Evolutionary conservation across 768 basidiomycete genomes (phyloP), one percentile per base, ranked within the genome.

Genomic region (Amanita polypyramis): DNA sequence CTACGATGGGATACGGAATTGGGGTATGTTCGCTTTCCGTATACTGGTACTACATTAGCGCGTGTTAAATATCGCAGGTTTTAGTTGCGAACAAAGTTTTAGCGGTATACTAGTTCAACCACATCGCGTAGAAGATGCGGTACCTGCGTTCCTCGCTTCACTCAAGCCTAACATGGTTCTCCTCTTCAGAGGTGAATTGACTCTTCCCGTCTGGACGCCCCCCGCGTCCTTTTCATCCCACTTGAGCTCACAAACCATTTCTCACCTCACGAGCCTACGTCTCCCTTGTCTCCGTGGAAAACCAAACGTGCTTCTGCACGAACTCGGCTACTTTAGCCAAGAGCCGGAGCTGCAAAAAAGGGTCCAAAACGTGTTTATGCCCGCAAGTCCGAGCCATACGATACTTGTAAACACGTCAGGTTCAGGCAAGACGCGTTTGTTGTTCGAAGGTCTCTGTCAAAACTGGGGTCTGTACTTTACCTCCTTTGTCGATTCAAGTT

Each of bases 381-480:
- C 68, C 14, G 65, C 69, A 11, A 34, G 12, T 17, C 43, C 43
- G 32, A 70, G 64, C 39, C 69, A 70, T 51, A 70, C 69, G 68
- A 71, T 40, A 50, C 62, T 74, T 14, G 68, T 74, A 25, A 74
- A 74, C 39, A 74, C 72, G 0, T 74, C 71, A 19, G 71, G 71
- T 6, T 72, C 71, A 2, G 70, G 71, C 15, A 74, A 74, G 52
- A 72, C 70, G 0, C 59, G 70, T 27, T 60, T 71, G 9, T 56
- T 74, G 2, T 54, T 74, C 7, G 71, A 73, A 54, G 70, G 70
- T 17, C 61, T 74, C 4, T 73, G 71, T 47, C 53, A 64, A 25
- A 57, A 65, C 37, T 74, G 72, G 72, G 72, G 71, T 3, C 67
- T 74, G 45, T 74, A 74, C 54, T 70, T 74, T 51, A 73, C 71